phyloP scores from a whole-genome alignment of 2,329 filamentous ascomycete genomes.

The Neofusicoccum laricinum region DNA sequence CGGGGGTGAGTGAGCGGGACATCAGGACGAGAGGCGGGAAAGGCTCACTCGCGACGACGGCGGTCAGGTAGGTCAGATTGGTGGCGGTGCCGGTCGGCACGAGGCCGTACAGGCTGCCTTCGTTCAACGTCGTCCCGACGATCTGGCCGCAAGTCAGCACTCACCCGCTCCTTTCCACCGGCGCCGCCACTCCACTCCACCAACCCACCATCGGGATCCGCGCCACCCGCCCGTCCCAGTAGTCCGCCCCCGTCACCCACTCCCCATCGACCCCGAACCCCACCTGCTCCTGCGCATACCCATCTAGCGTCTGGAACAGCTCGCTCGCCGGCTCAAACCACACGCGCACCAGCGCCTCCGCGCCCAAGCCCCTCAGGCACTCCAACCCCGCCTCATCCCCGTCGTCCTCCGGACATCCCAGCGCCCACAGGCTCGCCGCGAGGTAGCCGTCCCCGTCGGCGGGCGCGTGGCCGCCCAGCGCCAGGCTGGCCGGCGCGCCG shows the following conservation, averaged over 20 bases:
- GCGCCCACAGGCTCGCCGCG: constrained; percentile 28
- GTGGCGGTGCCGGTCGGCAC: neutral
- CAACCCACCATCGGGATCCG: constrained; percentile 2
- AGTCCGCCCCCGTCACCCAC: neutral
- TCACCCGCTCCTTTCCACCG: too few relatives aligned
- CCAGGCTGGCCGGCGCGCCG: constrained; percentile 31
- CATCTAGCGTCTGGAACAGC: constrained; percentile 1
- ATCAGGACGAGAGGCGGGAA: neutral
- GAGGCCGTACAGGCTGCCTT: neutral
- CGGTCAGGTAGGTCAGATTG: neutral
- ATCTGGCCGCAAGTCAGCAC: neutral
- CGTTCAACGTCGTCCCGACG: neutral
- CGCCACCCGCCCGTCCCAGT: neutral
- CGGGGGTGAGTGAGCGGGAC: neutral
- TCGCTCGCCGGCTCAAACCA: neutral
- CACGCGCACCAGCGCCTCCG: constrained; percentile 20
- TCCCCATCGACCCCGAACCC: constrained; percentile 2
- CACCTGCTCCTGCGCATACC: neutral
- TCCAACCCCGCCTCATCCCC: neutral
- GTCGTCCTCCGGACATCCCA: neutral
- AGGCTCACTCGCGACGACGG: neutral
- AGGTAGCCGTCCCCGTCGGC: constrained; percentile 20
- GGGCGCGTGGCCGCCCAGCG: constrained; percentile 29
- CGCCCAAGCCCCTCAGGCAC: constrained; percentile 18
- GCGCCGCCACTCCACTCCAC: neutral